These are phyloP conservation scores for Aspergillus aculeatus DNA, from an alignment of 2,329 filamentous ascomycete genomes.

Conservation along the genomic window DNA sequence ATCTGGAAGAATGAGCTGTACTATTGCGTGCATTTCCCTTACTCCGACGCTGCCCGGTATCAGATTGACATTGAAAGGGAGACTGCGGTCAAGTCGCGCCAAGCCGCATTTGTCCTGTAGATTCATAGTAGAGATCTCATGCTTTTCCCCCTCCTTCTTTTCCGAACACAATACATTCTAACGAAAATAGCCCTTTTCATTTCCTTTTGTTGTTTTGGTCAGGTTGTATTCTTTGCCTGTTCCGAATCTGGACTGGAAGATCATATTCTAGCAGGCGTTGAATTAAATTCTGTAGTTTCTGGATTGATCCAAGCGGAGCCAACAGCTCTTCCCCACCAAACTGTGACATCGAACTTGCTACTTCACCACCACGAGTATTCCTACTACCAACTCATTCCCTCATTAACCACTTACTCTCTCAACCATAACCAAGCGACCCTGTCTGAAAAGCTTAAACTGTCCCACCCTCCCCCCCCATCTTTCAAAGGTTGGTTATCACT, in stretches of 20 bases:
- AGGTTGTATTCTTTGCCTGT: not conserved
- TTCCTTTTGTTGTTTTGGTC: not conserved
- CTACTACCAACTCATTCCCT: not conserved
- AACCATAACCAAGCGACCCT: not conserved
- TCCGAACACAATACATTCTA: not conserved
- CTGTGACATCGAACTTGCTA: constrained; percentile 19
- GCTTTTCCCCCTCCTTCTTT: not conserved
- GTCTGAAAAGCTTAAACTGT: not conserved
- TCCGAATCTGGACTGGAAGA: not conserved
- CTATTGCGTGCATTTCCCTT: not conserved
- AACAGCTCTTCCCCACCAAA: constrained; percentile 10
- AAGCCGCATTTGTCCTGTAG: not conserved
- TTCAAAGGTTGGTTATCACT: not conserved
- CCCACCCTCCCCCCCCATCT: not conserved
- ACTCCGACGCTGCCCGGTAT: too few species aligned
- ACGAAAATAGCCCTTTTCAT: not conserved
- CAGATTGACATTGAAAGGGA: too few species aligned
- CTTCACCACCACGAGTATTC: not conserved
- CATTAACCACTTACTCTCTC: not conserved
- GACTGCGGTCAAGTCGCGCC: not conserved
- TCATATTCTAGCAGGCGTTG: not conserved
- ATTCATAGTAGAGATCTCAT: not conserved
- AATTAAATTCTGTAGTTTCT: not conserved
- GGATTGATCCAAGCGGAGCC: not conserved
- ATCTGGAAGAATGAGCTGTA: not conserved